Evolutionary conservation across 371 early-diverging fungal species (phyloP), one percentile per base, ranked within the genome.

Genomic region (Chytridium lagenaria): DNA sequence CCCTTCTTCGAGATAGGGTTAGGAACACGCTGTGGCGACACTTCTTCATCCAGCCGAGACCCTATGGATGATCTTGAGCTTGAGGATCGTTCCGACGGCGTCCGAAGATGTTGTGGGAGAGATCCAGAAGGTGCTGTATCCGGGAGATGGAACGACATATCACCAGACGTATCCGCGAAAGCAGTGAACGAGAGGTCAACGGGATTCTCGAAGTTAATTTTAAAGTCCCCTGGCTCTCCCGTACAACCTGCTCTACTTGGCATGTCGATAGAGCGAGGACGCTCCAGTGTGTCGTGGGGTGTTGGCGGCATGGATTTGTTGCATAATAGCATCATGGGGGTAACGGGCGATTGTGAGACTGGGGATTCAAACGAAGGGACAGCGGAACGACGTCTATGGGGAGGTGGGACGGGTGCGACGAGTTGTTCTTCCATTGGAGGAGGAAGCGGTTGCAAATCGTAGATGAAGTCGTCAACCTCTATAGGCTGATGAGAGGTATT

Each of bases 221-320:
- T n/a, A n/a, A n/a, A n/a, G n/a, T n/a, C n/a, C n/a, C n/a, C n/a
- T n/a, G n/a, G n/a, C n/a, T n/a, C n/a, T n/a, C n/a, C n/a, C n/a
- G n/a, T n/a, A n/a, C n/a, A n/a, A n/a, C n/a, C n/a, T n/a, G n/a
- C n/a, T n/a, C n/a, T n/a, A n/a, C n/a, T n/a, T n/a, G n/a, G n/a
- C n/a, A n/a, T n/a, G n/a, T n/a, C n/a, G n/a, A n/a, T n/a, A n/a
- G n/a, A n/a, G n/a, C n/a, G n/a, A n/a, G n/a, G n/a, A n/a, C n/a
- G n/a, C n/a, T n/a, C n/a, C n/a, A n/a, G n/a, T n/a, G n/a, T n/a
- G n/a, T n/a, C n/a, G n/a, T n/a, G 55, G 3, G 63, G 63, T 30
- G 63, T 63, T 7, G 63, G 63, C 34, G 63, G 63, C 63, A 63
- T 36, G 19, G 33, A 31, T 23, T 63, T 63, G 63, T 63, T 63